Conservation (phyloP, 192 early-diverging fungal species). For the Coemansia sp. region DNA sequence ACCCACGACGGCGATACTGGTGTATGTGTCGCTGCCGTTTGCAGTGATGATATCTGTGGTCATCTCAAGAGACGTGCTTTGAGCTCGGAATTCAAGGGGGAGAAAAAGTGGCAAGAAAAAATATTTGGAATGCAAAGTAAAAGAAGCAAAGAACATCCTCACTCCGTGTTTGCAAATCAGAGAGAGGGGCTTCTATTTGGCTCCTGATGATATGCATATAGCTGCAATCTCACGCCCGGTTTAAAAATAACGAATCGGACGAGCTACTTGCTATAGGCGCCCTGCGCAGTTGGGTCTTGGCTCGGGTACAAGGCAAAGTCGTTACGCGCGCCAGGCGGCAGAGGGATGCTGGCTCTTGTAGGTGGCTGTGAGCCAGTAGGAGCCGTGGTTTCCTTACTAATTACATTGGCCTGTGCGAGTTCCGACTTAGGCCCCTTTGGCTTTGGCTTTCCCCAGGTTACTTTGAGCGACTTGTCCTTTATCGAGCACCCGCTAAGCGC, state of each 20-base stretch:
- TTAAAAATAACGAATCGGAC: neutral
- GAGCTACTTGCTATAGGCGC: slow-evolving; percentile 31
- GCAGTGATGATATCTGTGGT: slow-evolving; percentile 3
- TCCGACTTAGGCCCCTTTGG: slow-evolving; percentile 73
- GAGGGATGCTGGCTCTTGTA: slow-evolving; percentile 25
- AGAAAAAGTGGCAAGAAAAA: neutral
- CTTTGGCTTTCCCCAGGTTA: slow-evolving; percentile 84
- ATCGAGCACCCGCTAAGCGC: slow-evolving; percentile 73
- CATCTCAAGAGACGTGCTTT: neutral
- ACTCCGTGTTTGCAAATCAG: neutral
- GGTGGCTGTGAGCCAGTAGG: slow-evolving; percentile 23
- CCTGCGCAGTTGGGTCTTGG: slow-evolving; percentile 64
- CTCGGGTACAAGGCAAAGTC: slow-evolving; percentile 52
- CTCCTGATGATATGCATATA: neutral
- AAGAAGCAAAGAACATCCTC: neutral
- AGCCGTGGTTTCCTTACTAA: neutral
- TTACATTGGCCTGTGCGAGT: slow-evolving; percentile 13
- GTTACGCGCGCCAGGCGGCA: slow-evolving; percentile 27
- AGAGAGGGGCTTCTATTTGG: neutral
- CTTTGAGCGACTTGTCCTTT: slow-evolving; percentile 69
- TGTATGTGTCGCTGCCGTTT: slow-evolving; percentile 9
- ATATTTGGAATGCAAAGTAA: neutral
- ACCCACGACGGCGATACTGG: slow-evolving; percentile 45
- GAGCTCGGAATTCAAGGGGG: neutral
- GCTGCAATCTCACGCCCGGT: neutral